Evolutionary conservation across 2,329 filamentous ascomycete genomes (phyloP).

Genomic region (Exophiala sp.): DNA sequence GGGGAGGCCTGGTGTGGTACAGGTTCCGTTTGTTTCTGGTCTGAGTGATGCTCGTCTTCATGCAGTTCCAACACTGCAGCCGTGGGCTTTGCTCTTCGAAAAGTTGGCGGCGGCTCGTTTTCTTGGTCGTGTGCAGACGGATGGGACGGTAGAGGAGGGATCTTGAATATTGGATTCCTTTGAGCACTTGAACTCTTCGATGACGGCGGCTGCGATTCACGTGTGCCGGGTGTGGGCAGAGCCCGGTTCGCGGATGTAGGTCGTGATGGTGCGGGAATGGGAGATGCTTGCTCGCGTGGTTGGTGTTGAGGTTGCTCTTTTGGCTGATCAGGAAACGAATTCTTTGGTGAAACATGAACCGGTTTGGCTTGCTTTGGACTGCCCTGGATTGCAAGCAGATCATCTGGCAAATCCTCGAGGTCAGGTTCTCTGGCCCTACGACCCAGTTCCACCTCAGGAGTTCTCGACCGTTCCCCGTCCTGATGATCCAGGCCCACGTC

Average conservation of each 20-base stretch:
- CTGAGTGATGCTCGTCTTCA: constrained; percentile 40
- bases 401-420: constrained; percentile 29
- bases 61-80: constrained; percentile 53
- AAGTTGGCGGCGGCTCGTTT: constrained; percentile 68
- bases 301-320: constrained; percentile 5
- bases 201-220: constrained; percentile 37
- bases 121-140: constrained; percentile 71
- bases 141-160: constrained; percentile 52
- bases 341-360: constrained; percentile 16
- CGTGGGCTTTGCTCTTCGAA: constrained; percentile 56
- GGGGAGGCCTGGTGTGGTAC: constrained; percentile 43
- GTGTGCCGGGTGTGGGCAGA: constrained; percentile 39
- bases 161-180: constrained; percentile 52
- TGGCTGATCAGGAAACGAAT: constrained; percentile 12
- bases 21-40: constrained; percentile 37
- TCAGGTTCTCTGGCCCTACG: constrained; percentile 30
- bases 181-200: constrained; percentile 39
- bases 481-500: constrained; percentile 36
- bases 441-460: constrained; percentile 30
- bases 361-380: constrained; percentile 28
- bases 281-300: constrained; percentile 18
- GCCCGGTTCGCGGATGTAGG: constrained; percentile 29
- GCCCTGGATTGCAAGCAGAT: constrained; percentile 20
- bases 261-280: constrained; percentile 16
- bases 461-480: constrained; percentile 17